Percentiles rank a stretch among this genome's conserved stretches.
phyloP scores from a whole-genome alignment of 2,329 filamentous ascomycete genomes.

The Pseudogymnoascus sp. region DNA sequence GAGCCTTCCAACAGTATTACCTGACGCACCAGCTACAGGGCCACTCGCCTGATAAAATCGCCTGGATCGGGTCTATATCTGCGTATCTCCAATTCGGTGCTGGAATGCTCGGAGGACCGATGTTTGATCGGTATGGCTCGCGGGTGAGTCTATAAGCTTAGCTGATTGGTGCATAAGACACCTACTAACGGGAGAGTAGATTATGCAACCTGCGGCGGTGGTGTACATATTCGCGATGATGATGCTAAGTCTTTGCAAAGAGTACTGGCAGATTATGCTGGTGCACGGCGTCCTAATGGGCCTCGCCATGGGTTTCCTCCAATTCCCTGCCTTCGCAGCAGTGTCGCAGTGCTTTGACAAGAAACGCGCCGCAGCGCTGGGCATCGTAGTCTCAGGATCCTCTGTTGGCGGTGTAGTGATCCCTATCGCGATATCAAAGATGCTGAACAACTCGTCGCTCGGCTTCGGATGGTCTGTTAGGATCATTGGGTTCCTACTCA shows the following conservation, averaged over 20 bases:
- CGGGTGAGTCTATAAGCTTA: slow-evolving; percentile 28
- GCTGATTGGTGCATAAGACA: slow-evolving; percentile 23
- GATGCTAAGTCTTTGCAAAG: slow-evolving; percentile 48
- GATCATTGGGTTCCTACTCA: slow-evolving; percentile 44
- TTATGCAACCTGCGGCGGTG: slow-evolving; percentile 30
- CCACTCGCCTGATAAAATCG: slow-evolving; percentile 43
- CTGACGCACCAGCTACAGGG: slow-evolving; percentile 36
- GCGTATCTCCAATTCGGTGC: slow-evolving; percentile 39
- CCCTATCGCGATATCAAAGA: slow-evolving; percentile 47
- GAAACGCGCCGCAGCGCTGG: slow-evolving; percentile 36
- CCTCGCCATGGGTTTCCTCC: slow-evolving; percentile 32
- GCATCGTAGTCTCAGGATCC: slow-evolving; percentile 33
- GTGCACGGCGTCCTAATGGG: slow-evolving; percentile 37
- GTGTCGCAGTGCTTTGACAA: slow-evolving; percentile 38
- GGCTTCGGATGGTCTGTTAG: slow-evolving; percentile 49
- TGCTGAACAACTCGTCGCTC: slow-evolving; percentile 37
- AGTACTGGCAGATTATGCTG: slow-evolving; percentile 44
- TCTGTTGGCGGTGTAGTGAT: slow-evolving; percentile 46
- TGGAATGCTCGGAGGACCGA: slow-evolving; percentile 50
- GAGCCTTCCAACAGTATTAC: slow-evolving; percentile 50
- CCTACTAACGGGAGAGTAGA: slow-evolving; percentile 20
- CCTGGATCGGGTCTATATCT: slow-evolving; percentile 50
- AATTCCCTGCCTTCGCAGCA: slow-evolving; percentile 33
- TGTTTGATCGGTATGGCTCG: slow-evolving; percentile 55
- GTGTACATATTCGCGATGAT: slow-evolving; percentile 52